Evolutionary conservation across 164 flowering plant genomes (phyloP), one percentile per base, ranked within the genome.

Genomic region (Echeveria elegans): DNA sequence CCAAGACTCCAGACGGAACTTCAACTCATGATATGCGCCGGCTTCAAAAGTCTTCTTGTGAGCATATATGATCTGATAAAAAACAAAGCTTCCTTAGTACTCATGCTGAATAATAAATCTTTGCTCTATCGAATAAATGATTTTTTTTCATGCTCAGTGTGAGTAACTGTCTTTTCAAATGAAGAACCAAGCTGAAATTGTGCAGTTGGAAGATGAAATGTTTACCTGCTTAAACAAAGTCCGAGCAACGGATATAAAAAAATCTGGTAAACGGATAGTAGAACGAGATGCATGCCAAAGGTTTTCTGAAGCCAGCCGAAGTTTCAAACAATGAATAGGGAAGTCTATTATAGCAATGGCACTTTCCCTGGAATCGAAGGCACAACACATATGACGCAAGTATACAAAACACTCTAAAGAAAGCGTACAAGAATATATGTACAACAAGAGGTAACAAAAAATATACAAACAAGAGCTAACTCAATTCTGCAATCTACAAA

Each of bases 201-300:
- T 48, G 50, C 36, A 40, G 16, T 12, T 9, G 6, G 66, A 11
- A 50, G 38, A 6, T 37, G 65, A 6, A 36, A 53, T 24, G 12
- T 26, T 34, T 75, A 89, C 98, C 95, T 87, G 88, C 40, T 78
- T 78, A 67, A 91, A 86, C 50, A 91, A 81, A 69, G 77, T 71
- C 15, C 78, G 82, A 65, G 88, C 88, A 63, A 78, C 72, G 70
- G 83, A 76, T 23, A 78, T 70, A 61, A 94, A 82, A 72, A 74
- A 76, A 24, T 5, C 53, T 41, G 71, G 52, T 23, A 80, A 6
- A 58, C 80, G 66, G 53, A 59, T 43, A 47, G 64, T 64, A 9
- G 69, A 66, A 21, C 68, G 38, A 53, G 75, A 69, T 72, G 81
- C 78, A 58, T 72, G 73, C 96, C 90, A 95, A 65, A 95, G 69